phyloP scores from a whole-genome alignment of 2,329 filamentous ascomycete species.

The Metarhizium rileyi region DNA sequence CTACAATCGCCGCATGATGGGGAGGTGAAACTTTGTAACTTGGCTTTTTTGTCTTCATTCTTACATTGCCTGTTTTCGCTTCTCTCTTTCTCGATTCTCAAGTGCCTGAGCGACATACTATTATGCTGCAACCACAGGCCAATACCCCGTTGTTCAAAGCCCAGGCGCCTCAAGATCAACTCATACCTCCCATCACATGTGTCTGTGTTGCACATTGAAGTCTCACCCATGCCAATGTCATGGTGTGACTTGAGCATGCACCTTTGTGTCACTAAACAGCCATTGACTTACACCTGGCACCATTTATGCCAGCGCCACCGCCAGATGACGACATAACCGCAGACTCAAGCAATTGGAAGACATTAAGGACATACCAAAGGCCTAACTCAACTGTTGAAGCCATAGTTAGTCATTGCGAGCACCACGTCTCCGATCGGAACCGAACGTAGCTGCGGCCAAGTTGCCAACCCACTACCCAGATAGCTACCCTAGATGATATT shows the following conservation, averaged over 20 bases:
- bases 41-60: not conserved
- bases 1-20: not conserved
- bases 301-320: not conserved
- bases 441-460: too few relatives aligned
- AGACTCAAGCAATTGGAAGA: too few relatives aligned
- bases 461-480: too few relatives aligned
- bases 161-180: not conserved
- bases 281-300: not conserved
- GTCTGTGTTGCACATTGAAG: not conserved
- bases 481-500: too few relatives aligned
- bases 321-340: not conserved
- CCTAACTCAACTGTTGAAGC: too few relatives aligned
- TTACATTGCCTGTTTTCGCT: not conserved
- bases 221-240: not conserved
- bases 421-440: too few relatives aligned
- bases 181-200: not conserved
- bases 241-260: slow-evolving; percentile 2
- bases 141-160: too few relatives aligned
- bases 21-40: too few relatives aligned
- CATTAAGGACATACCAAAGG: too few relatives aligned
- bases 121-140: not conserved
- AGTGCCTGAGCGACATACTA: not conserved
- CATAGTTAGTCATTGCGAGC: too few relatives aligned
- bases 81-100: too few relatives aligned
- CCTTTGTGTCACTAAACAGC: not conserved